A percentile compares a stretch with the other conserved stretches of the same genome.
These are phyloP conservation scores for Rhizoclosmatium sp. DNA, from an alignment of 192 early-diverging fungal genomes.

Conservation along the genomic window DNA sequence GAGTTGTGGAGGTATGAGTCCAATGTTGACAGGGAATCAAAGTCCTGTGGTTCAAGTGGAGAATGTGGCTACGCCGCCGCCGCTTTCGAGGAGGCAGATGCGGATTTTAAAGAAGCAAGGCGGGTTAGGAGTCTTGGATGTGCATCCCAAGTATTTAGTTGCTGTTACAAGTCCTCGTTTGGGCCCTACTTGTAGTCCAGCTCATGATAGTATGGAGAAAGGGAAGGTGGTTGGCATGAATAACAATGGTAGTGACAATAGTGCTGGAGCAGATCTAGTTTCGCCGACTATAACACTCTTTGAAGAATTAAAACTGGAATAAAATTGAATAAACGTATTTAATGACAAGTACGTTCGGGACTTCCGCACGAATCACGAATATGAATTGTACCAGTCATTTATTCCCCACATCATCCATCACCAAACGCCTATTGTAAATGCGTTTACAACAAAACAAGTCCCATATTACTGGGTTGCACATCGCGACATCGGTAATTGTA, in stretches of 20 bases:
- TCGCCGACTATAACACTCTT: not conserved
- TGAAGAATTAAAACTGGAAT: not conserved
- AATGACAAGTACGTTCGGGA: no score
- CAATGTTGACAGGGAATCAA: not conserved
- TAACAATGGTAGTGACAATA: not conserved
- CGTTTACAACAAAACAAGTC: constrained; percentile 86
- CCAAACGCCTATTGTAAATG: no score
- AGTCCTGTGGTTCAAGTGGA: not conserved
- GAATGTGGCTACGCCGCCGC: not conserved
- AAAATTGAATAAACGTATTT: not conserved
- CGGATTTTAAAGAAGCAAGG: not conserved
- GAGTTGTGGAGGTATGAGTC: not conserved
- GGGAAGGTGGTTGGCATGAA: not conserved
- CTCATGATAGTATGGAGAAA: not conserved
- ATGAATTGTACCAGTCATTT: no score
- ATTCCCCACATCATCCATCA: no score
- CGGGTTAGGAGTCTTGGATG: not conserved
- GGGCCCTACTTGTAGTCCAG: not conserved
- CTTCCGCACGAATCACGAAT: no score
- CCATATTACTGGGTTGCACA: constrained; percentile 74
- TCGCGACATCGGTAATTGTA: constrained; percentile 91
- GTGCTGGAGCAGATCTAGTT: not conserved
- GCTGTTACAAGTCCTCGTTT: no score
- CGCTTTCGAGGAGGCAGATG: constrained; percentile 3
- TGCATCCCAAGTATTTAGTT: not conserved